Percentiles rank a stretch among this genome's conserved stretches.
phyloP scores from a whole-genome alignment of 805 yeast species.

The Candida germanica region DNA sequence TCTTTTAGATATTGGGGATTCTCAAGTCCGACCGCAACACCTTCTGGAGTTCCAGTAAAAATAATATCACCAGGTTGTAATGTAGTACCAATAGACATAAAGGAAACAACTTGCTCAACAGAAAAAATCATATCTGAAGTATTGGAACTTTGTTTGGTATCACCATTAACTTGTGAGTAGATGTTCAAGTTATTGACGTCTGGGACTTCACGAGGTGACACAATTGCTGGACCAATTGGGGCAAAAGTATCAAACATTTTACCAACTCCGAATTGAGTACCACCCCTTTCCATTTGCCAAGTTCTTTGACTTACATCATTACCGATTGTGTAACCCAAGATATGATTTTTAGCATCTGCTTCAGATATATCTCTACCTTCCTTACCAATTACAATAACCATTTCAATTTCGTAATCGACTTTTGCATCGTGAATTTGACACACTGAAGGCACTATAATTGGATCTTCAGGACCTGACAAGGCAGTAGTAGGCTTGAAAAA shows the following conservation, averaged over 20 bases:
- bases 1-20: constrained; percentile 42
- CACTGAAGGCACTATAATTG: constrained; percentile 40
- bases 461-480: constrained; percentile 40
- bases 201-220: constrained; percentile 29
- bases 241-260: constrained; percentile 57
- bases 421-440: constrained; percentile 29
- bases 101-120: constrained; percentile 41
- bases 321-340: constrained; percentile 52
- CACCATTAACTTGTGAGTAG: constrained; percentile 45
- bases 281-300: constrained; percentile 55
- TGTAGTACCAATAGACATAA: constrained; percentile 50
- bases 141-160: constrained; percentile 41
- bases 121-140: constrained; percentile 50
- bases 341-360: constrained; percentile 43
- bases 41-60: constrained; percentile 57
- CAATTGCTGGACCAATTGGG: constrained; percentile 55
- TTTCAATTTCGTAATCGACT: constrained; percentile 54
- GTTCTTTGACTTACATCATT: constrained; percentile 56
- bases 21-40: constrained; percentile 46
- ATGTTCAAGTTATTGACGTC: constrained; percentile 35
- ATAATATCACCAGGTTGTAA: constrained; percentile 52
- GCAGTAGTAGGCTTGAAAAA: constrained; percentile 51
- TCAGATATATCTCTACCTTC: constrained; percentile 41
- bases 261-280: constrained; percentile 48
- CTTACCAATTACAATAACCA: constrained; percentile 53